Evolutionary conservation across 2,329 filamentous ascomycete species (phyloP), one percentile per base, ranked within the genome.

Genomic region (Colletotrichum tropicicola): DNA sequence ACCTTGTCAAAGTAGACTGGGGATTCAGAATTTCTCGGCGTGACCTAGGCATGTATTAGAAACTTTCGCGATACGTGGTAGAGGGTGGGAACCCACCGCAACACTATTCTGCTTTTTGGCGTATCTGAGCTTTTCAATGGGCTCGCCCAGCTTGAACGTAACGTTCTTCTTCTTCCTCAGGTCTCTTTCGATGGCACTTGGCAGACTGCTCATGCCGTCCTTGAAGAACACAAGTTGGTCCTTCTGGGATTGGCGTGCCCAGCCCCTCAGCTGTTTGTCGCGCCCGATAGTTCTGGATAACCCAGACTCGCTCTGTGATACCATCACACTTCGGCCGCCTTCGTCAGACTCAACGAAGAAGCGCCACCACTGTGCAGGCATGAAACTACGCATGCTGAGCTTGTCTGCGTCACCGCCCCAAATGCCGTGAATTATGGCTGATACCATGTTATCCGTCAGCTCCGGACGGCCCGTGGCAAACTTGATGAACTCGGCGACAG

Each of bases 371-470:
- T 83, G 68, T 73, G 82, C 83, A 0, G 81, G 60, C 25, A 77
- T 69, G 9, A 90, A 80, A 53, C 87, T 89, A 70, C 88, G 88
- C 49, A 88, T 88, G 76, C 94, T 97, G 53, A 98, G 82, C 73
- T 91, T 85, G 75, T 92, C 89, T 49, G 97, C 88, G 77, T 98
- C 92, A 5, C 96, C 96, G 21, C 94, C 96, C 76, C 97, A 97
- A 63, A 98, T 93, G 43, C 96, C 96, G 77, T 98, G 96, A 56
- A 93, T 72, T 73, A 89, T 79, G 54, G 90, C 93, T 5, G 93
- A 97, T 6, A 89, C 78, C 17, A 97, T 57, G 71, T 97, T 94
- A 70, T 96, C 84, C 13, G 88, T 88, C 6, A 92, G 68, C 32
- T 81, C 75, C 21, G 83, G 80, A 44, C 84, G 82, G 5, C 77